These are phyloP conservation scores for Drechslera avenae DNA, from an alignment of 2,329 filamentous ascomycete genomes.

Conservation along the genomic window DNA sequence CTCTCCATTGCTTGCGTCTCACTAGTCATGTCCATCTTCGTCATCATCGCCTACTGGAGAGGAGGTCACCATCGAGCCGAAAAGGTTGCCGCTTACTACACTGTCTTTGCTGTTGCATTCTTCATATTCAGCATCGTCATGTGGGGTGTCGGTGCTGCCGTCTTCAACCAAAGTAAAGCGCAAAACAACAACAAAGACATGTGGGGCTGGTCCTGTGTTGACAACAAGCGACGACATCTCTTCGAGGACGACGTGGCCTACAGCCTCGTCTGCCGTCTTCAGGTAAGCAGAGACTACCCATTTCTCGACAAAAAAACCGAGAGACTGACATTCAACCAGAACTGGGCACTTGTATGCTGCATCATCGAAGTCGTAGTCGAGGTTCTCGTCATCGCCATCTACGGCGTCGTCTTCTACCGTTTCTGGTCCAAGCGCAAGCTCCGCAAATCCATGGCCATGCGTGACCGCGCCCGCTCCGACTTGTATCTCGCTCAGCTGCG, in stretches of 20 bases:
- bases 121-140: constrained; percentile 92
- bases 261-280: constrained; percentile 85
- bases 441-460: constrained; percentile 93
- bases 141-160: constrained; percentile 84
- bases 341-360: constrained; percentile 95
- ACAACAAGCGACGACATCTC: constrained; percentile 79
- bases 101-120: constrained; percentile 88
- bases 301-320: not conserved
- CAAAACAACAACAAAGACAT: constrained; percentile 81
- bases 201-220: constrained; percentile 97
- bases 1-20: constrained; percentile 81
- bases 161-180: constrained; percentile 79
- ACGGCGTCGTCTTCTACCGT: constrained; percentile 94
- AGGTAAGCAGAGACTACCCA: constrained; percentile 57
- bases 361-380: constrained; percentile 96
- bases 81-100: constrained; percentile 95
- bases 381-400: constrained; percentile 86
- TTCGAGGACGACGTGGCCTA: constrained; percentile 86
- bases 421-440: constrained; percentile 97
- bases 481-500: constrained; percentile 77
- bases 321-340: constrained; percentile 58
- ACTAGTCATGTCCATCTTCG: constrained; percentile 74
- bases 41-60: constrained; percentile 85
- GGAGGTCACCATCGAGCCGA: constrained; percentile 88
- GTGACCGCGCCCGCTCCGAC: constrained; percentile 91